Percentiles rank a stretch among this genome's conserved stretches.
These are phyloP conservation scores for Linum lewisii DNA, from an alignment of 345 rosid species.

Conservation along the genomic window DNA sequence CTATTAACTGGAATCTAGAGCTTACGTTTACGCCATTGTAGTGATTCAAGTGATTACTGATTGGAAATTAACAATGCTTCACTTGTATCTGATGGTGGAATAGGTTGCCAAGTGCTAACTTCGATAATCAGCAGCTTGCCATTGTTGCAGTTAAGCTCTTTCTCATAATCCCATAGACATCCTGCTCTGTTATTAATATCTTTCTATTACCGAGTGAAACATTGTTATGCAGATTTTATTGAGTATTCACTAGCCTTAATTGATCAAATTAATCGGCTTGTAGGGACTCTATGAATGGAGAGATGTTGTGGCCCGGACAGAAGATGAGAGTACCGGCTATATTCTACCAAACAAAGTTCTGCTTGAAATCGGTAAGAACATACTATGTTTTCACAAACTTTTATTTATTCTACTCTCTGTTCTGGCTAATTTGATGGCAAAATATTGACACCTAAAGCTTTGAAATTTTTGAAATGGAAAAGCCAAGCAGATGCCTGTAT, in stretches of 20 bases:
- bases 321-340: slow-evolving; percentile 92
- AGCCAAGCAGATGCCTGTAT: slow-evolving; percentile 84
- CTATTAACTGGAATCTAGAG: no score
- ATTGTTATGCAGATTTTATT: background rate
- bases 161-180: slow-evolving; percentile 2
- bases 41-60: background rate
- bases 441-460: slow-evolving; percentile 1
- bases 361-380: slow-evolving; percentile 62
- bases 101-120: slow-evolving; percentile 58
- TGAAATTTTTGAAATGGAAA: slow-evolving; percentile 19
- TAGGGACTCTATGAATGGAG: slow-evolving; percentile 89
- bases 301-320: slow-evolving; percentile 65
- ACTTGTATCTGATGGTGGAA: slow-evolving; percentile 12
- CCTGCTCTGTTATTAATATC: background rate
- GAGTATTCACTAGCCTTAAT: background rate
- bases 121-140: slow-evolving; percentile 73
- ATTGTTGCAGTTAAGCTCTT: slow-evolving; percentile 61
- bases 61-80: slow-evolving; percentile 14
- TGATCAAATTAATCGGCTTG: slow-evolving; percentile 15
- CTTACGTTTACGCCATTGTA: no score
- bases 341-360: slow-evolving; percentile 78
- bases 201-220: background rate
- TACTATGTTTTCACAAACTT: background rate
- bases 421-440: background rate
- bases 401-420: background rate